Conservation (phyloP, 2,329 filamentous ascomycete genomes). For the Lizonia empirigonia region DNA sequence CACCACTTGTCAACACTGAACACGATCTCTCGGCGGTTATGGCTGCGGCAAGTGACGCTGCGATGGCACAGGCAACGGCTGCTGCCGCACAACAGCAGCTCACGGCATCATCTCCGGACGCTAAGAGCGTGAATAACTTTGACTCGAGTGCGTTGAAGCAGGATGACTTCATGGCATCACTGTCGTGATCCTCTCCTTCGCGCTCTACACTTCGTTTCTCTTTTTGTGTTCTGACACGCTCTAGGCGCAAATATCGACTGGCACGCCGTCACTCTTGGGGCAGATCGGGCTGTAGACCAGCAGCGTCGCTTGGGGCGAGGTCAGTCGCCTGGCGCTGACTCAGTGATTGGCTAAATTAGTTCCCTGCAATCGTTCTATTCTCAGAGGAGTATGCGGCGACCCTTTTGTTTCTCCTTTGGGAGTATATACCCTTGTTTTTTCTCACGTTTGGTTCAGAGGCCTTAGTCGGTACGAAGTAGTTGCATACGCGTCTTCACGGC, state of each 20-base stretch:
- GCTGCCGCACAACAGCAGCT: conserved; percentile 42
- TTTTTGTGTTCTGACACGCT: background rate
- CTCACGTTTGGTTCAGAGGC: background rate
- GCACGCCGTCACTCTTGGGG: background rate
- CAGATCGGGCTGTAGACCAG: background rate
- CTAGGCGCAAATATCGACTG: background rate
- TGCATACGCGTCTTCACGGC: background rate
- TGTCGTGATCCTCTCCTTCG: conserved; percentile 2
- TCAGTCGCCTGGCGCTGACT: background rate
- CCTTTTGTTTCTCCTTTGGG: background rate
- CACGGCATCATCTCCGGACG: conserved; percentile 24
- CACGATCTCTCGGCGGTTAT: conserved; percentile 46
- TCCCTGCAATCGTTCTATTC: background rate
- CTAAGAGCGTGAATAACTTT: conserved; percentile 22
- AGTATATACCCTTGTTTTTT: conserved; percentile 18
- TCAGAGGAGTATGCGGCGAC: background rate
- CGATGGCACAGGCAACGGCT: conserved; percentile 44
- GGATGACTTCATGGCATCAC: conserved; percentile 16
- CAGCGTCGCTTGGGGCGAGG: background rate
- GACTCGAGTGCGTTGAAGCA: conserved; percentile 20
- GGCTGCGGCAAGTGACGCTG: conserved; percentile 45
- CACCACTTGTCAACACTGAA: conserved; percentile 30
- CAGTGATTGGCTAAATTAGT: background rate
- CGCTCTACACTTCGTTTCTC: background rate
- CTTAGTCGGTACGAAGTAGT: background rate